Conservation (phyloP, 768 basidiomycete genomes). For the Lactifluus pinguis region DNA sequence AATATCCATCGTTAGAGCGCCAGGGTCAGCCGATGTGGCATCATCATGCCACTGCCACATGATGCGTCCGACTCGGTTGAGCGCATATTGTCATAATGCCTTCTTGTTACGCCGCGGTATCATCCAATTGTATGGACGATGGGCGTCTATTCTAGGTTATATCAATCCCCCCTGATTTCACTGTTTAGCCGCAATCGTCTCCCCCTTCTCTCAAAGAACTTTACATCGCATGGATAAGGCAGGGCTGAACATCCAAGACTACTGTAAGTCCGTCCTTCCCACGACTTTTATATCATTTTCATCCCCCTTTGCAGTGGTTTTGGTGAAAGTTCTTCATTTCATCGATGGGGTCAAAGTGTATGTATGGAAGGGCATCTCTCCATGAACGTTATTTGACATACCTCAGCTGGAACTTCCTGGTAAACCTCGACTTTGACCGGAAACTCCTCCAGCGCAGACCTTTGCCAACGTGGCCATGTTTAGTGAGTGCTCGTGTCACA, state of each 20-base stretch:
- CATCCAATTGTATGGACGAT: neutral
- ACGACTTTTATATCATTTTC: neutral
- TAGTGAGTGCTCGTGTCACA: neutral
- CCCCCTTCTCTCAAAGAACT: neutral
- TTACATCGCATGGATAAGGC: neutral
- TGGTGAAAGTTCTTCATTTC: constrained; percentile 7
- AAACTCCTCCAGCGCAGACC: neutral
- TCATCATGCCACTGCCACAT: too few species aligned
- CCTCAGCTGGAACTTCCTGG: neutral
- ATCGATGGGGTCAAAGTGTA: constrained; percentile 6
- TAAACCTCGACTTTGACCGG: constrained; percentile 6
- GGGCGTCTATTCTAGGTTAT: neutral
- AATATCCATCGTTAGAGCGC: too few species aligned
- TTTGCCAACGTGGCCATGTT: neutral
- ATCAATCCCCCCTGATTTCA: neutral
- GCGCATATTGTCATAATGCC: neutral
- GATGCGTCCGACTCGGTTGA: too few species aligned
- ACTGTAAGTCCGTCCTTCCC: neutral
- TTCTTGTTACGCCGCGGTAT: neutral
- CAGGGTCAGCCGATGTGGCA: too few species aligned
- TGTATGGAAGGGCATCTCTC: neutral
- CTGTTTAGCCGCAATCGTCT: neutral
- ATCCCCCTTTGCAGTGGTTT: neutral
- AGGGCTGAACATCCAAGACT: neutral
- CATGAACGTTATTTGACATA: neutral